Evolutionary conservation across 306 rosid genomes (phyloP).

Genomic region (Cucumis sativus): DNA sequence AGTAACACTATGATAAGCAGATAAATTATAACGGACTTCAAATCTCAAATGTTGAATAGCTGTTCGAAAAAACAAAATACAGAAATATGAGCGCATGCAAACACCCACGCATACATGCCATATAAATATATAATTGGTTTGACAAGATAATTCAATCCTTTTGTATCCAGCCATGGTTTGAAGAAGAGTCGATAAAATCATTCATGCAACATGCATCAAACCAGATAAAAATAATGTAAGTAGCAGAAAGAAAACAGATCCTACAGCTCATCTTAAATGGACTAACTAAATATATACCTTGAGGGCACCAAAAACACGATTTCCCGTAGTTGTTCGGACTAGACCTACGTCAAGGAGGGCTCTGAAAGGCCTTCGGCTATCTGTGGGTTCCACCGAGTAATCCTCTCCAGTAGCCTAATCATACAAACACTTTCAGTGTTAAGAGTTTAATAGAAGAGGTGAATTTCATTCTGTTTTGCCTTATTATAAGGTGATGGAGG

Average conservation of each 20-base stretch:
- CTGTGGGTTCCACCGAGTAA: slow-evolving; percentile 81
- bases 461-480: neutral
- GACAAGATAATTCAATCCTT: neutral
- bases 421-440: neutral
- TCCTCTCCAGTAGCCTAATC: slow-evolving; percentile 75
- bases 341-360: slow-evolving; percentile 95
- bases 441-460: neutral
- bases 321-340: slow-evolving; percentile 70
- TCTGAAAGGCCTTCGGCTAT: slow-evolving; percentile 83
- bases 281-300: slow-evolving; percentile 21
- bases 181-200: neutral
- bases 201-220: neutral
- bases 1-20: no score
- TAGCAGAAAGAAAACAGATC: neutral
- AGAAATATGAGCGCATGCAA: neutral
- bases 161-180: neutral
- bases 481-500: no score
- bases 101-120: neutral
- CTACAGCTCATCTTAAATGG: neutral
- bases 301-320: slow-evolving; percentile 82
- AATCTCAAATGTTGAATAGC: neutral
- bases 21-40: neutral
- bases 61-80: neutral
- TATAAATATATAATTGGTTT: neutral
- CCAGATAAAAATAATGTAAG: neutral